These are phyloP conservation scores for Coprinopsis marcescibilis DNA, from an alignment of 768 basidiomycete genomes.

Conservation along the genomic window DNA sequence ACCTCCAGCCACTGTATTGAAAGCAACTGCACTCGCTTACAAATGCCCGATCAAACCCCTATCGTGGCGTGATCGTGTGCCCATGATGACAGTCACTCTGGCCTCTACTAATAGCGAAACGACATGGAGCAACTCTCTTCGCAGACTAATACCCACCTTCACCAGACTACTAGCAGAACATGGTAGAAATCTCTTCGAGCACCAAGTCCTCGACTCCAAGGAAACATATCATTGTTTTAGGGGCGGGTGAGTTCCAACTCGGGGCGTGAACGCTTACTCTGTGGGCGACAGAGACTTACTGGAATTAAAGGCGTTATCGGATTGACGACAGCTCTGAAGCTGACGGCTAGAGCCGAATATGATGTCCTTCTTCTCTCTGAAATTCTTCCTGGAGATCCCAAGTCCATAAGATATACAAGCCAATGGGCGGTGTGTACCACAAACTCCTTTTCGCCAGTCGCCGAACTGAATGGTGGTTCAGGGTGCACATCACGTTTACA, in stretches of 20 bases:
- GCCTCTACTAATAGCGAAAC: too few species aligned
- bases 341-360: slow-evolving; percentile 60
- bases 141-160: background rate
- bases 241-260: background rate
- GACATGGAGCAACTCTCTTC: too few species aligned
- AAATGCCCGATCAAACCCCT: too few species aligned
- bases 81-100: too few species aligned
- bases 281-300: background rate
- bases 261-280: too few species aligned
- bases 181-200: background rate
- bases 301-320: slow-evolving; percentile 63
- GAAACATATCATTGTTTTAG: background rate
- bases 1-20: too few species aligned
- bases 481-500: slow-evolving; percentile 79
- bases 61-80: too few species aligned
- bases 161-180: background rate
- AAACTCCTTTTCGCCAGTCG: slow-evolving; percentile 19
- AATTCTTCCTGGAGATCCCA: slow-evolving; percentile 64
- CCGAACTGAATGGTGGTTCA: slow-evolving; percentile 22
- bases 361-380: slow-evolving; percentile 68
- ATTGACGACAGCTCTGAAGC: slow-evolving; percentile 64
- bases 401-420: slow-evolving; percentile 72
- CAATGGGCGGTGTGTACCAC: slow-evolving; percentile 65
- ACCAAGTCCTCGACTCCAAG: background rate
- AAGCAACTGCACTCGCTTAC: too few species aligned